Base-by-base conservation (phyloP, 306 rosid genomes). In the Ziziphus jujuba region DNA sequence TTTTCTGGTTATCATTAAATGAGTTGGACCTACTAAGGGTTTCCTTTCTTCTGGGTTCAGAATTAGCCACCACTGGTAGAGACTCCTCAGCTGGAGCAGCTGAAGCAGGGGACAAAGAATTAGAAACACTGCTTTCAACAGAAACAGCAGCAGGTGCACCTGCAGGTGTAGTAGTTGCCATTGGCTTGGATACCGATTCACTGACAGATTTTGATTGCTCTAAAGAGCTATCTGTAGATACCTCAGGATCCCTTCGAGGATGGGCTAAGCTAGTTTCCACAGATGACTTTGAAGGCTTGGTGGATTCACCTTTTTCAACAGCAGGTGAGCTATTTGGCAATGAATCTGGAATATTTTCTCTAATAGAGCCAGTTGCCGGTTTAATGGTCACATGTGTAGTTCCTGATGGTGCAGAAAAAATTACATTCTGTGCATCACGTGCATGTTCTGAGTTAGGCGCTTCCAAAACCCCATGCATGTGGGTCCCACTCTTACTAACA, bases 1-100 rank as follows among this genome's bases (percentile, higher is more conserved):
- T 81, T 67, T 80, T 91, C 69, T 80, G 85, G 71, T 82, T 79
- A 70, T 95, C 96, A 72, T 81, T 84, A 51, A 81, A 65, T 60
- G 89, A 82, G 83, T 84, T 83, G 11, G 96, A 84, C 71, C 77
- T 80, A 16, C 77, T 74, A 67, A 87, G 74, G 31, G 79, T 72
- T 73, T 90, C 96, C 65, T 69, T 75, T 56, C 44, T 68, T 56
- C 78, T 83, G 49, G 77, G 75, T 69, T 90, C 92, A 75, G 67
- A 72, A 69, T 50, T 64, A 35, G 72, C 51, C 60, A 67, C 72
- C 80, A 56, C 77, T 21, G 78, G 59, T 61, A 69, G 73, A 69
- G 82, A 63, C 55, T 83, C 89, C 57, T 64, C 91, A 11, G 59
- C 24, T 65, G 55, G 50, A 17, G 70, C 64, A 77, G 70, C 54